These are phyloP conservation scores for Malassezia slooffiae DNA, from an alignment of 1,284 basidiomycete species.

Conservation along the genomic window DNA sequence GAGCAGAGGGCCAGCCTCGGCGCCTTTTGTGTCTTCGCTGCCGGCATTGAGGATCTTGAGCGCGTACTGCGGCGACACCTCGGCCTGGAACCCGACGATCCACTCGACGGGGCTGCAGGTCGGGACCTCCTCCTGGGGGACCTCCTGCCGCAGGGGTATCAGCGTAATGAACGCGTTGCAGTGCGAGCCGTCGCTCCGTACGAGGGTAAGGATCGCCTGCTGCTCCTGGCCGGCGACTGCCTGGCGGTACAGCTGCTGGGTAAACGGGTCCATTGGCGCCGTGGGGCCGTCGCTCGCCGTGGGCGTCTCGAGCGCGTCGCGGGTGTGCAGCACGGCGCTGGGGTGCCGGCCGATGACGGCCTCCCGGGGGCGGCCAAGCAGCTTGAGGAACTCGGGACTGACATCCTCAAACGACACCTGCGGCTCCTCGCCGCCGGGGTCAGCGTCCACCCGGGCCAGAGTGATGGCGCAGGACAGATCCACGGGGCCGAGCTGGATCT, in stretches of 20 bases:
- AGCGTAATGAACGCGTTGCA: constrained; percentile 54
- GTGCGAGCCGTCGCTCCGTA: constrained; percentile 68
- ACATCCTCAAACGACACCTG: constrained; percentile 64
- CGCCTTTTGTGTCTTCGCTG: constrained; percentile 20
- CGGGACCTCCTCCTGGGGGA: constrained; percentile 47
- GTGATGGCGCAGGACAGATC: constrained; percentile 81
- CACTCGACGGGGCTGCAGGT: constrained; percentile 62
- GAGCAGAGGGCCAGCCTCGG: too few relatives aligned
- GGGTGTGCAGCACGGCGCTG: too few relatives aligned
- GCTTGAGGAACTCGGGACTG: neutral
- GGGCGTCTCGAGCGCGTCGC: too few relatives aligned
- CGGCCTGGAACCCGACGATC: constrained; percentile 72
- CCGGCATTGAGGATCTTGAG: constrained; percentile 16
- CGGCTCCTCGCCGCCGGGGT: constrained; percentile 72
- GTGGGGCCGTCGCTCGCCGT: constrained; percentile 55
- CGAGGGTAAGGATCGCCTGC: constrained; percentile 77
- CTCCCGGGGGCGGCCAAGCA: constrained; percentile 57
- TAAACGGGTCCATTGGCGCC: constrained; percentile 18
- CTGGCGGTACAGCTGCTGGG: neutral
- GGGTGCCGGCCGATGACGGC: constrained; percentile 57
- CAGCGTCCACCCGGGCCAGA: constrained; percentile 74
- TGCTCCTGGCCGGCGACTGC: constrained; percentile 48
- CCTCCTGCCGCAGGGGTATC: constrained; percentile 23
- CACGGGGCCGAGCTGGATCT: constrained; percentile 72
- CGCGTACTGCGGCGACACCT: constrained; percentile 48